Evolutionary conservation across 1,284 basidiomycete species (phyloP), one percentile per base, ranked within the genome.

Genomic region (Cystobasidium sp.): DNA sequence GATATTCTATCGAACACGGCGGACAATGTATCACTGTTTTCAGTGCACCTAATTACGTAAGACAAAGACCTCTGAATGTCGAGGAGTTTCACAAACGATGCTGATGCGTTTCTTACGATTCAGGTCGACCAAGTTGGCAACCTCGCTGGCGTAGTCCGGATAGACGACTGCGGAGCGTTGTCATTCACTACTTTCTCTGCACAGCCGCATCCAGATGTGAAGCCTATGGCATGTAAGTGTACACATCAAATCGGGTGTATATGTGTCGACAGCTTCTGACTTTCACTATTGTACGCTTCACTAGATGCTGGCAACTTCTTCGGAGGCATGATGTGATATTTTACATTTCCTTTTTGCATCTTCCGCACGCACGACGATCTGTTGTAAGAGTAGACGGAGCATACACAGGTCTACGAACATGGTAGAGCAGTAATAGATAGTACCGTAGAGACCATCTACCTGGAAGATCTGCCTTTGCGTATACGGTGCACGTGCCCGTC

Each of bases 1-100:
- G 93, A 22, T 96, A 94, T 82, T 88, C 92, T 75, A 86, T 95
- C 70, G 94, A 96, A 81, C 93, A 96, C 80, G 87, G 91, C 72
- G 94, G 93, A 0, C 85, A 93, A 47, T 94, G 93, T 82, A 93
- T 90, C 44, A 96, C 93, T 46, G 92, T 91, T 80, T 82, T 83
- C 49, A 81, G 53, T 18, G 79, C 78, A n/a, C 78, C 78, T 6
- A 79, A 79, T 59, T 80, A 79, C 24, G 77, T 79, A 43, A 47
- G 77, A 71, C 31, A 20, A n/a, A n/a, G n/a, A n/a, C n/a, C n/a
- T 4, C n/a, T 18, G 12, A 10, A 14, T 51, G 9, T 22, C 43
- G 6, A 18, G 18, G 46, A 22, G 44, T n/a, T 51, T 24, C 43
- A 55, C 63, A 39, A 52, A 12, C 24, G 22, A 31, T 10, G 14